Percentiles rank a stretch among this genome's conserved stretches.
phyloP scores from a whole-genome alignment of 441 rosid species.

The Cnidoscolus chayamansa region DNA sequence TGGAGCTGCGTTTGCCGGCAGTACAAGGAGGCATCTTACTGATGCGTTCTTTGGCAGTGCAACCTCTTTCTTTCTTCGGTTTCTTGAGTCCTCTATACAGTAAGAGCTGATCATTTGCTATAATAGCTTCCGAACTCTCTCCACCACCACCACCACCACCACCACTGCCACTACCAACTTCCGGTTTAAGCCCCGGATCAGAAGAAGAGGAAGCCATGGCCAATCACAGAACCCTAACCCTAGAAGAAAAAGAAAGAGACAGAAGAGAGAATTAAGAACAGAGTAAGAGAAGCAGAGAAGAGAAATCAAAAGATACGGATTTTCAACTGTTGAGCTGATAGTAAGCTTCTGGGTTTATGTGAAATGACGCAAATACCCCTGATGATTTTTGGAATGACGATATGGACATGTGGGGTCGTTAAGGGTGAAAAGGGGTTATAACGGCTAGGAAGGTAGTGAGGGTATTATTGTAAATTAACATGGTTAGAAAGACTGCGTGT shows the following conservation, averaged over 20 bases:
- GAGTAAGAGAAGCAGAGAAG: neutral
- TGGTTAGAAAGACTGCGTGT: constrained; percentile 21
- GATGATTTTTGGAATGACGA: constrained; percentile 26
- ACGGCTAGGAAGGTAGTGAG: constrained; percentile 68
- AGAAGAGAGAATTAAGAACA: constrained; percentile 4
- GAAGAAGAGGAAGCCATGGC: constrained; percentile 81
- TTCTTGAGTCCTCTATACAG: constrained; percentile 75
- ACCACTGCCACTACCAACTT: constrained; percentile 32
- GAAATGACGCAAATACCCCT: constrained; percentile 42
- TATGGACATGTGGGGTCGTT: neutral
- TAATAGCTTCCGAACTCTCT: constrained; percentile 62
- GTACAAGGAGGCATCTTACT: constrained; percentile 95
- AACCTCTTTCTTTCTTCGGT: constrained; percentile 92
- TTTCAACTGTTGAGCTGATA: constrained; percentile 17
- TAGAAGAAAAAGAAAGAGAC: constrained; percentile 15
- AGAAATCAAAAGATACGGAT: neutral
- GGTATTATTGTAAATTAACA: constrained; percentile 28
- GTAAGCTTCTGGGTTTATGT: neutral
- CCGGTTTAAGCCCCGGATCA: constrained; percentile 68
- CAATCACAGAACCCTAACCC: constrained; percentile 27
- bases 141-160: constrained; percentile 44
- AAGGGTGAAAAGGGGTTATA: constrained; percentile 32
- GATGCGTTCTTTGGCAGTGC: constrained; percentile 95
- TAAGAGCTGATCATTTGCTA: constrained; percentile 70
- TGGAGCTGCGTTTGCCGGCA: constrained; percentile 72